phyloP scores from a whole-genome alignment of 768 basidiomycete genomes.

The Tylopilus felleus region DNA sequence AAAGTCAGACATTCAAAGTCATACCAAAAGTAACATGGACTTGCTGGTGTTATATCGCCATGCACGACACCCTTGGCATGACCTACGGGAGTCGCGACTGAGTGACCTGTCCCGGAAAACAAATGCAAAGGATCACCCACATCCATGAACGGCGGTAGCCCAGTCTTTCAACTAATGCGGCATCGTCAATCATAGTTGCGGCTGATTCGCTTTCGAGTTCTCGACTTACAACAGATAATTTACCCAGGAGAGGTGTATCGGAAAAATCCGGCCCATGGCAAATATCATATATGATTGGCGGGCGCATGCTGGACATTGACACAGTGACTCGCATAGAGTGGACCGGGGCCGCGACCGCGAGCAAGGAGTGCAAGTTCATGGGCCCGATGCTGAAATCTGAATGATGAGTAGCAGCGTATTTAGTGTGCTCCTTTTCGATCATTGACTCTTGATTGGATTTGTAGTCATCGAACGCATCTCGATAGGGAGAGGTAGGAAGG shows the following conservation, averaged over 20 bases:
- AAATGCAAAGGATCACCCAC: background rate
- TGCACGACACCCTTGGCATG: background rate
- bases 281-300: no score
- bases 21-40: background rate
- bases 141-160: background rate
- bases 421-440: no score
- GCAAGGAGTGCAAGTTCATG: no score
- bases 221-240: slow-evolving; percentile 1
- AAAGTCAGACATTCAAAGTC: background rate
- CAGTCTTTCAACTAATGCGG: slow-evolving; percentile 4
- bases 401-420: no score
- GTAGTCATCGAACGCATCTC: background rate
- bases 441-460: background rate
- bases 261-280: no score
- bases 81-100: background rate
- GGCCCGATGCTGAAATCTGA: no score
- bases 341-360: no score
- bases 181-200: background rate
- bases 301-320: no score
- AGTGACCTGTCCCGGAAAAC: background rate
- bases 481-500: no score
- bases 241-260: background rate
- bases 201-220: no score
- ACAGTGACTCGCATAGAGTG: no score
- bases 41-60: slow-evolving; percentile 10